Conservation (phyloP, 257 asterid genomes). For the Salvia hispanica region DNA sequence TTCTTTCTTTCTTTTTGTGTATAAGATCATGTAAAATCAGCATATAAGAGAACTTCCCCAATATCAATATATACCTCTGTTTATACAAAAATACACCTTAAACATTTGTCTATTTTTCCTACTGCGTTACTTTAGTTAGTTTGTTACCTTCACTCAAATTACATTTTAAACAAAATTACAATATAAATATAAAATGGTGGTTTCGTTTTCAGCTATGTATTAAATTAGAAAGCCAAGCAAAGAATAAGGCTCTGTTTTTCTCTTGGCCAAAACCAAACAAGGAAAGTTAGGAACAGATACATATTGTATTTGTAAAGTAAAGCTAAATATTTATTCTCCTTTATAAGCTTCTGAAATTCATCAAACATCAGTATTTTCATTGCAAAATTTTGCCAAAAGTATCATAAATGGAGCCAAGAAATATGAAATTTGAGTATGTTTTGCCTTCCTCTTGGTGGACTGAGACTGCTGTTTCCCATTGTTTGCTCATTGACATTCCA, state of each 20-base stretch:
- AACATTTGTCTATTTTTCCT: no score
- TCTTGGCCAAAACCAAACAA: neutral
- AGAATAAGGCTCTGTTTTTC: constrained; percentile 15
- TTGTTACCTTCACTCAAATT: no score
- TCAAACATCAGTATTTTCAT: constrained; percentile 3
- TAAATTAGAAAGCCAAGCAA: constrained; percentile 29
- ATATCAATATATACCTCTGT: constrained; percentile 1
- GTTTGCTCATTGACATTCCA: constrained; percentile 32
- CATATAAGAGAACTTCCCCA: constrained; percentile 25
- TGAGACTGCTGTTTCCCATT: constrained; percentile 26
- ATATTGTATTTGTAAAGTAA: neutral
- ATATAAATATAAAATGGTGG: neutral
- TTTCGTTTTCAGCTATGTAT: neutral
- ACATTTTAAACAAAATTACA: no score
- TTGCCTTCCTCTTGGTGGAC: constrained; percentile 34
- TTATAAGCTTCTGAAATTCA: neutral
- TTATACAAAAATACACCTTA: no score
- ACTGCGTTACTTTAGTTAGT: no score
- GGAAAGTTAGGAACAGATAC: constrained; percentile 32
- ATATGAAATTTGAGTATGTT: constrained; percentile 29
- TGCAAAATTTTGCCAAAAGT: neutral
- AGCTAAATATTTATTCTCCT: neutral
- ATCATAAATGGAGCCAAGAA: constrained; percentile 6
- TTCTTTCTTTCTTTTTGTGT: neutral
- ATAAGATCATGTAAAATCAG: constrained; percentile 10